phyloP scores from a whole-genome alignment of 2,329 filamentous ascomycete species.

The Fusarium sambucinum region DNA sequence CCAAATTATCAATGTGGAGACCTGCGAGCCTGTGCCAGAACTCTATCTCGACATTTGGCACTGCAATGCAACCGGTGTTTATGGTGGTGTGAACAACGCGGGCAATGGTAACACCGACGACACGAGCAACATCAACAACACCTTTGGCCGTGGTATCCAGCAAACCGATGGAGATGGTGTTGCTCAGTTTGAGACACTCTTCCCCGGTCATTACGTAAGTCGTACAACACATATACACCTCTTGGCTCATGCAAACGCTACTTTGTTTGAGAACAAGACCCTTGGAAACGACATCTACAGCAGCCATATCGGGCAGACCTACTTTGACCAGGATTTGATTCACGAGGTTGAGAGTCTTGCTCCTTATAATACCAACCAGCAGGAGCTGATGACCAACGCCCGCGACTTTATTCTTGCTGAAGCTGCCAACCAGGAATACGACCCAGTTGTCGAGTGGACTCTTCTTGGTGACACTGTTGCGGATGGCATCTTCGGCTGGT shows the following conservation, averaged over 20 bases:
- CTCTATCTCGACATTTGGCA: conserved; percentile 62
- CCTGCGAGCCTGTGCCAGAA: conserved; percentile 57
- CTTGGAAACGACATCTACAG: conserved; percentile 55
- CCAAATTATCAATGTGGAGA: conserved; percentile 59
- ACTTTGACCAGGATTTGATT: conserved; percentile 71
- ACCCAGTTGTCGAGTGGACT: conserved; percentile 70
- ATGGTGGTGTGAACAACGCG: conserved; percentile 54
- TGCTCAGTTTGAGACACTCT: conserved; percentile 58
- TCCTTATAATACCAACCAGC: conserved; percentile 63
- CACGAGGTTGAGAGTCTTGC: conserved; percentile 59
- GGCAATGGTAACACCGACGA: conserved; percentile 60
- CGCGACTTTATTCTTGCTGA: background rate
- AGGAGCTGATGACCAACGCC: conserved; percentile 47
- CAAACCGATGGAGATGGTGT: conserved; percentile 58
- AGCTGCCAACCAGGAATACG: conserved; percentile 67
- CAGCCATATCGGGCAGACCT: conserved; percentile 73
- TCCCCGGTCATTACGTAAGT: conserved; percentile 60
- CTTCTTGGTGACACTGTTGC: conserved; percentile 64
- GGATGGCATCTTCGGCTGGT: conserved; percentile 68
- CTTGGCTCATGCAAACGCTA: conserved; percentile 55
- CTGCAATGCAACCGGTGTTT: conserved; percentile 62
- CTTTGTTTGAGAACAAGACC: conserved; percentile 51
- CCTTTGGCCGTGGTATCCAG: conserved; percentile 54
- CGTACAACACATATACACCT: conserved; percentile 63
- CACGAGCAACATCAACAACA: conserved; percentile 49